Evolutionary conservation across 306 rosid genomes (phyloP), one percentile per base, ranked within the genome.

Genomic region (Vicia faba): DNA sequence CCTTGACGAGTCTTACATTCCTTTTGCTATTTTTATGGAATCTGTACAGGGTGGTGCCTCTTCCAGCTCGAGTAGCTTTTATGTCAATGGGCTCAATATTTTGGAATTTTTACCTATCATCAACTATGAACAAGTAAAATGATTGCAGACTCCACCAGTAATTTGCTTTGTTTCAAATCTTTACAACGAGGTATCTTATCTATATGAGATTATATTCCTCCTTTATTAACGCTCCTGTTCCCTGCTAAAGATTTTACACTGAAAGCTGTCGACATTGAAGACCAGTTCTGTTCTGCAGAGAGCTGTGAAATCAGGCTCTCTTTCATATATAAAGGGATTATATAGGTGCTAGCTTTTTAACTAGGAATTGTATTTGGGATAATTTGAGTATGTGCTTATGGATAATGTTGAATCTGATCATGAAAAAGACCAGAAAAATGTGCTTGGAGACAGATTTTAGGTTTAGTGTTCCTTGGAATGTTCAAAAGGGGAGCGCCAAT

Each of bases 41-140:
- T 57, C 35, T 74, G 26, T 73, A 39, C 78, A 93, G 98, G 97
- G 86, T 84, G 69, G 91, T 93, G 66, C 98, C 98, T 69, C 98
- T 93, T 78, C 97, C 86, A 73, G 88, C 90, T 43, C 87, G 98
- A 58, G 98, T 93, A 53, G 90, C 85, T 66, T 93, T 89, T 85
- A 93, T 89, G 97, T 93, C 91, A 12, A 64, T 77, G 85, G 93
- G 91, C 38, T 89, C 97, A 40, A 81, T 93, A 70, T 89, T 89
- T 79, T 93, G 98, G 98, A 93, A 89, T 78, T 89, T 89, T 73
- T 89, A 44, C 71, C 64, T 93, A 83, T 93, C 98, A 57, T 81
- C 98, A 50, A 85, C 93, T 28, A 83, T 93, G 91, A 86, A 84
- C 87, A 89, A 89, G 88, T 89, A 80, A 80, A 74, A 61, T 29